Evolutionary conservation across 495 filamentous ascomycete genomes (phyloP), one percentile per base, ranked within the genome.

Genomic region (Hamigera avellanea): DNA sequence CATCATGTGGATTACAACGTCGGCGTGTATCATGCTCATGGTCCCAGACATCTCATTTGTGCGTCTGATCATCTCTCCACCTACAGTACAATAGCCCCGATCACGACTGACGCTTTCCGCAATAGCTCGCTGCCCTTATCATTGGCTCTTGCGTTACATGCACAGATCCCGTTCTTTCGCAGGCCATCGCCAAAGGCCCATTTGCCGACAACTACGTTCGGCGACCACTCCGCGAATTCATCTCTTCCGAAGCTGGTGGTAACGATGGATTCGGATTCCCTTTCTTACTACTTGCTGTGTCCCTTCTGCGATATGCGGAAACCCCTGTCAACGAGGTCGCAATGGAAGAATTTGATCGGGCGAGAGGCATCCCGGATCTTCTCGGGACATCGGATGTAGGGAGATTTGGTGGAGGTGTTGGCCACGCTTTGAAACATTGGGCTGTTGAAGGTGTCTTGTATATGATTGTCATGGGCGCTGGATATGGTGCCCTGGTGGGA

Each of bases 181-280:
- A 78, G 48, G 71, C 73, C 21, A 66, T 78, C 33, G 72, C 72
- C 14, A 78, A 77, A 46, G 74, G 74, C 0, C 71, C 72, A 0
- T 78, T 78, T 41, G 65, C 74, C 5, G 73, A 77, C 45, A 73
- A 72, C 42, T 76, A 68, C 34, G 74, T 77, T 19, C 55, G 66
- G 23, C 60, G 72, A 9, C 52, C 62, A 23, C 61, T 78, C 15
- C 66, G 73, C n/a, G 70, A 78, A 48, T 73, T 78, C 32, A 78
- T 77, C 19, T 75, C 72, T 0, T 65, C 73, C 8, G 73, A 77
- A 45, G 73, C 71, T 7, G 74, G 73, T 12, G 71, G 67, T 6
- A 76, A 77, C 45, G 74, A 78, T 37, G 74, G 73, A 0, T 73
- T 78, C 33, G 73, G 72, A 0, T 78, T 75, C 18, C 70, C 72